phyloP scores from a whole-genome alignment of 140 eudicot genomes.

The Oenanthe javanica region DNA sequence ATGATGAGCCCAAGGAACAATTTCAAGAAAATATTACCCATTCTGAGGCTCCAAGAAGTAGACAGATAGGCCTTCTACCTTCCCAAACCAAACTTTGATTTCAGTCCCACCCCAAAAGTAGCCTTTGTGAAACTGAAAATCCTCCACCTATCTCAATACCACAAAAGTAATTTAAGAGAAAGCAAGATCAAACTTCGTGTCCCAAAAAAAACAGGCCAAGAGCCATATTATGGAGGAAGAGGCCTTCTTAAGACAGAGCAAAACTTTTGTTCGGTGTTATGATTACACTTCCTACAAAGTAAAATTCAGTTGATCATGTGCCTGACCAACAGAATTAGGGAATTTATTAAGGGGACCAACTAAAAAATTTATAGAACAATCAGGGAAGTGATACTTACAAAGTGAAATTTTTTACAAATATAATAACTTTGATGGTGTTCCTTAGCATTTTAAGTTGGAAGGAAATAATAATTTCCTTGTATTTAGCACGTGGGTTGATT shows the following conservation, averaged over 20 bases:
- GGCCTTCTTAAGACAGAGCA: neutral
- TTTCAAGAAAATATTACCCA: conserved; percentile 45
- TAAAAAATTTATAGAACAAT: neutral
- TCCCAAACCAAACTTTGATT: conserved; percentile 86
- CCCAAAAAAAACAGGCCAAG: neutral
- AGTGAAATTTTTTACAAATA: neutral
- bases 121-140: conserved; percentile 65
- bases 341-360: neutral
- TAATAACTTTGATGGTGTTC: neutral
- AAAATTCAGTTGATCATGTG: neutral
- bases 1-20: neutral
- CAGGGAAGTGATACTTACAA: neutral
- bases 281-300: neutral
- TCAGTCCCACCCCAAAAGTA: conserved; percentile 91
- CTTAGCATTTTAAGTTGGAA: neutral
- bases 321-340: neutral
- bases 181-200: neutral
- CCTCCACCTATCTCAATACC: conserved; percentile 58
- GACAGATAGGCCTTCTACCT: conserved; percentile 90
- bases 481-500: neutral
- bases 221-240: neutral
- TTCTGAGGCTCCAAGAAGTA: conserved; percentile 94
- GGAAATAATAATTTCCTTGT: neutral
- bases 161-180: conserved; percentile 6
- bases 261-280: neutral